These are phyloP conservation scores for Neoboletus magnificus DNA, from an alignment of 768 basidiomycete species.

Conservation along the genomic window DNA sequence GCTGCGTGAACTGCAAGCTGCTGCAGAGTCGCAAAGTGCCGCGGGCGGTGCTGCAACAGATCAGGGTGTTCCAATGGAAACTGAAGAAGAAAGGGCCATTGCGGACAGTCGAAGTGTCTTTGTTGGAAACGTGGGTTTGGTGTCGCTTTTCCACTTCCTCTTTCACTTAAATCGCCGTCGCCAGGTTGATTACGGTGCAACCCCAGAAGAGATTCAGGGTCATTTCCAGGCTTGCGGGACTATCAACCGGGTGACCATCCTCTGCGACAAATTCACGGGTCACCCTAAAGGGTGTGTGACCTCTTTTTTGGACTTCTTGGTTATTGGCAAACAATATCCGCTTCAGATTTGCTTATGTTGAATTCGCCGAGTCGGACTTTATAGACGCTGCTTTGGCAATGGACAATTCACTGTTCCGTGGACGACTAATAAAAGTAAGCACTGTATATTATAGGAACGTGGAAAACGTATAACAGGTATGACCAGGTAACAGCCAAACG, in stretches of 20 bases:
- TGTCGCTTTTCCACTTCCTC: constrained; percentile 3
- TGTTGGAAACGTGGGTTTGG: constrained; percentile 86
- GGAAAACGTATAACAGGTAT: neutral
- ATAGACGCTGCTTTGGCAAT: constrained; percentile 89
- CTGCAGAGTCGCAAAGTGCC: constrained; percentile 56
- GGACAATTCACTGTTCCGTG: constrained; percentile 95
- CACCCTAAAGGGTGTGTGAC: constrained; percentile 89
- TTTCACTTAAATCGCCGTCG: constrained; percentile 7
- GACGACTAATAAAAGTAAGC: constrained; percentile 85
- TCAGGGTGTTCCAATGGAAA: constrained; percentile 56
- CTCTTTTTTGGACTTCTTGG: constrained; percentile 12
- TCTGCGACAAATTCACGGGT: constrained; percentile 99
- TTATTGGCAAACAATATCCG: constrained; percentile 8
- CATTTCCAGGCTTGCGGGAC: constrained; percentile 98
- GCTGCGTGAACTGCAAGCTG: constrained; percentile 80
- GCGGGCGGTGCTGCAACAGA: constrained; percentile 46
- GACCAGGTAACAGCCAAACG: constrained; percentile 88
- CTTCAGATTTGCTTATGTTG: constrained; percentile 92
- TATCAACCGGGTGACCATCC: constrained; percentile 97
- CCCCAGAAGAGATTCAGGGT: constrained; percentile 96
- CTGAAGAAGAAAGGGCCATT: constrained; percentile 78
- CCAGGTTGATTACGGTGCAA: constrained; percentile 95
- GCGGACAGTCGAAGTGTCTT: constrained; percentile 89
- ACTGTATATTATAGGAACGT: neutral
- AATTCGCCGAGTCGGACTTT: constrained; percentile 91